Base-by-base conservation (phyloP, 176 grass and related monocot genomes). In the Carex kokanica region DNA sequence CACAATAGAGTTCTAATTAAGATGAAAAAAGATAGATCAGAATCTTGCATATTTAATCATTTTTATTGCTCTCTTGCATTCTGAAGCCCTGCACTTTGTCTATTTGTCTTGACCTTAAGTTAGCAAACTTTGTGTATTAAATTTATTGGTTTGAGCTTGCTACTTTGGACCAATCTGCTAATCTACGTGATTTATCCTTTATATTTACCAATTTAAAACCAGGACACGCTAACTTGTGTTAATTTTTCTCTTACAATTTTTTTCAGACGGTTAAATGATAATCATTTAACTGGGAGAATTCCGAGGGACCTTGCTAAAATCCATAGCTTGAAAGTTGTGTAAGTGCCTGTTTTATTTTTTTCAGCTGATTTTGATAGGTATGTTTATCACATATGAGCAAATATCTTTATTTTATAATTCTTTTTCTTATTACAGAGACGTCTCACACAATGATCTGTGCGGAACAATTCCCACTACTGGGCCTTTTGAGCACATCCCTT, bases 391-490 rank as follows among this genome's bases (percentile, higher is more conserved):
- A 64, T 38, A 81, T 82, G 65, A 72, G 18, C 63, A 78, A 91
- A 61, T 85, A 47, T 69, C 11, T 49, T 78, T 68, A 5, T 59
- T 80, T 69, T 25, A 58, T 75, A 12, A 66, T 86, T 32, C 4
- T 43, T 43, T 79, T 5, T 64, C 8, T 88, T 15, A 52, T 89
- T 89, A 40, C 88, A 97, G 93, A 78, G 89, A 97, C 84, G 80
- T 88, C 64, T 91, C 93, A 31, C 88, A 86, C 70, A 97, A 97
- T 18, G 57, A 97, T 83, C 87, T 97, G 59, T 91, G 91, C 40
- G 91, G 93, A 38, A 91, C 93, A 70, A 97, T 97, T 89, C 93
- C 91, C 27, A 89, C 89, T 63, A 89, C 69, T n/a, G 87, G 91
- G 15, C 87, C 89, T 86, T 97, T 97, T 86, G 87, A 88, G 65